Percentiles rank a stretch among this genome's conserved stretches.
These are phyloP conservation scores for Parascedosporium putredinis DNA, from an alignment of 2,329 filamentous ascomycete genomes.

Conservation along the genomic window DNA sequence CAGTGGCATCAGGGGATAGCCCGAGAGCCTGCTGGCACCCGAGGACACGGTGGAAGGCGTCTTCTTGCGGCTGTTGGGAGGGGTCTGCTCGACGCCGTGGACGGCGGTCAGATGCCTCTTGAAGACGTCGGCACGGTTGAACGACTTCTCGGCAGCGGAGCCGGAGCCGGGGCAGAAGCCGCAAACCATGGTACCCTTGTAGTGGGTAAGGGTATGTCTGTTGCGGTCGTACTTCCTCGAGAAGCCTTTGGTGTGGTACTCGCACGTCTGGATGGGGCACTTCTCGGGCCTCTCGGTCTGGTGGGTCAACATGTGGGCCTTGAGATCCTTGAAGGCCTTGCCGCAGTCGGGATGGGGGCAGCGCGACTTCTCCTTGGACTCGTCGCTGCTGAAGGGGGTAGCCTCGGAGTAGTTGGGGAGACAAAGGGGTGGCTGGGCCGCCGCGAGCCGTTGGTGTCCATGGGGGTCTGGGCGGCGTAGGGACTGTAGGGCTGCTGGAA, in stretches of 20 bases:
- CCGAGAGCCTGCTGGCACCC: slow-evolving; percentile 53
- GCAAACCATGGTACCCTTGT: slow-evolving; percentile 96
- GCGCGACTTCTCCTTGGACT: slow-evolving; percentile 57
- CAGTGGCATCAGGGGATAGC: slow-evolving; percentile 71
- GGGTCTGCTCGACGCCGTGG: slow-evolving; percentile 85
- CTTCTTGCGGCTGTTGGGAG: slow-evolving; percentile 83
- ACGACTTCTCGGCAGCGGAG: slow-evolving; percentile 83
- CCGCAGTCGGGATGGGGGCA: slow-evolving; percentile 81
- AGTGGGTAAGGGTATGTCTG: slow-evolving; percentile 84
- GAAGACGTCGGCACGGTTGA: slow-evolving; percentile 92
- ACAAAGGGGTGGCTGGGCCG: slow-evolving; percentile 59
- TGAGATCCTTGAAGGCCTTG: slow-evolving; percentile 79
- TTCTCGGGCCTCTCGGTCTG: slow-evolving; percentile 86
- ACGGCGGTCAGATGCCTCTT: slow-evolving; percentile 87
- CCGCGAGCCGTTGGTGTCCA: slow-evolving; percentile 30
- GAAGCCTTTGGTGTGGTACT: slow-evolving; percentile 87
- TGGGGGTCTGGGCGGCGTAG: slow-evolving; percentile 30
- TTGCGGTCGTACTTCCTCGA: slow-evolving; percentile 96
- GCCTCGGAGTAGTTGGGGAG: slow-evolving; percentile 45
- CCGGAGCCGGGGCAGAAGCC: slow-evolving; percentile 88
- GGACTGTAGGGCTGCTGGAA: slow-evolving; percentile 48
- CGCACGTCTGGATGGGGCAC: slow-evolving; percentile 84
- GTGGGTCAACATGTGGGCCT: slow-evolving; percentile 91
- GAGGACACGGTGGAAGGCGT: slow-evolving; percentile 24
- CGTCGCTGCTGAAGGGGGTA: slow-evolving; percentile 47